Base-by-base conservation (phyloP, 176 grass and related monocot species). In the Cenchrus purpureus region DNA sequence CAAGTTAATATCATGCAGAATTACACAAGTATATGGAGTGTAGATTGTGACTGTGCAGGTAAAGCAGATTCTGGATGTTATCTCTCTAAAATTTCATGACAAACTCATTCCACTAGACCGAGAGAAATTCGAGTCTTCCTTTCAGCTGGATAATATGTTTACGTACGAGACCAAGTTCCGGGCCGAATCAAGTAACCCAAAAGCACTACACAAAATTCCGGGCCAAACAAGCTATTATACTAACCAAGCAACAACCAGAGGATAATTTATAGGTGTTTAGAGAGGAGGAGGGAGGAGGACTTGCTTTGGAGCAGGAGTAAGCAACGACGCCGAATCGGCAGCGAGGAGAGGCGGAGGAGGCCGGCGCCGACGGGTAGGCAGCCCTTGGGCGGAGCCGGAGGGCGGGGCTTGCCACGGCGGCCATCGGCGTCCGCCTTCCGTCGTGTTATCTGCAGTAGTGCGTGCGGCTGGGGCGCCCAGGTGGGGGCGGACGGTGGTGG, bases 391-490 rank as follows among this genome's bases (percentile, higher is more conserved):
- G 75, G 60, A 91, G 61, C 43, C 76, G 80, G 80, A 80, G 62
- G 32, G 77, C 43, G 53, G 79, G 75, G 75, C 74, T 83, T 45
- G 80, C 80, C 31, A 75, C 89, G 69, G 69, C 76, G 85, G 76
- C 89, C 89, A 84, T 87, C 74, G 80, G 13, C 40, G 37, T 25
- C 73, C 68, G 28, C 40, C 83, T 46, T 20, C 66, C 65, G 74
- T 46, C n/a, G 72, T 54, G 73, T 72, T 90, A 90, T 90, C 88
- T 73, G 79, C 60, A 79, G 79, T 14, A 32, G 67, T 20, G 37
- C 37, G 50, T 53, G 76, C 68, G 14, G 42, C 58, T 48, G 56
- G 28, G 71, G 70, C 52, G 15, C 54, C 68, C 12, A 10, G 68
- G 63, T 15, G 46, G 16, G 66, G 66, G n/a, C 1, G 17, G n/a